These are phyloP conservation scores for Westerdykella aurantiaca DNA, from an alignment of 2,329 filamentous ascomycete species.

Conservation along the genomic window DNA sequence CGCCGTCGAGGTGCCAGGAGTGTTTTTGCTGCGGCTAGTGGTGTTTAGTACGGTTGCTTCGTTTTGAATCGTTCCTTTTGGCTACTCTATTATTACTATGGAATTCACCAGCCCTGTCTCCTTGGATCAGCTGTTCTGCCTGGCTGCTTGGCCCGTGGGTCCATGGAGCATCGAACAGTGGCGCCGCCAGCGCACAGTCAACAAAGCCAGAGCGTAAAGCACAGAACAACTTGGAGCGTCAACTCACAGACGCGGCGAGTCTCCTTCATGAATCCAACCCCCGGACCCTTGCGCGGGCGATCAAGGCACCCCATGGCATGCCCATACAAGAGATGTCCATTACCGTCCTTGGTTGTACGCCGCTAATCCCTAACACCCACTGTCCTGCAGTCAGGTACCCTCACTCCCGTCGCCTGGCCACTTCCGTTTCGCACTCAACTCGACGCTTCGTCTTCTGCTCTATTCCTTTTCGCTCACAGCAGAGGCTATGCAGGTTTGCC, in stretches of 20 bases:
- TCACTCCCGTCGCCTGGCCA: conserved; percentile 31
- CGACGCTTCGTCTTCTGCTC: conserved; percentile 21
- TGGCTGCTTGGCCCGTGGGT: conserved; percentile 28
- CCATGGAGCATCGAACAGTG: conserved; percentile 21
- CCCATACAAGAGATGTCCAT: conserved; percentile 27
- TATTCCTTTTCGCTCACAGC: conserved; percentile 17
- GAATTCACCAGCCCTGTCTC: conserved; percentile 23
- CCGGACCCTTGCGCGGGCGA: conserved; percentile 31
- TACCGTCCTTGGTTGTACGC: conserved; percentile 27
- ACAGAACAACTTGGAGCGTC: conserved; percentile 20
- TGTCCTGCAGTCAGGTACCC: conserved; percentile 24
- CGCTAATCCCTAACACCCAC: conserved; percentile 15
- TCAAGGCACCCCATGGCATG: conserved; percentile 17
- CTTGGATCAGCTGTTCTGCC: conserved; percentile 27
- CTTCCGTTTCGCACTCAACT: conserved; percentile 23
- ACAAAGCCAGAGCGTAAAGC: conserved; percentile 21
- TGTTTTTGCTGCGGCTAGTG: conserved; percentile 25
- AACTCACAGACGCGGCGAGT: conserved; percentile 26
- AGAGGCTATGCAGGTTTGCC: conserved; percentile 34
- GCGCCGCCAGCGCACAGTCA: conserved; percentile 32
- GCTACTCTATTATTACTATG: conserved; percentile 21
- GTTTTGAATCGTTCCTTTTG: conserved; percentile 24
- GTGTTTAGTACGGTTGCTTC: conserved; percentile 19
- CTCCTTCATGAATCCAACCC: conserved; percentile 28
- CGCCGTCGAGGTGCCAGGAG: conserved; percentile 8